Evolutionary conservation across 371 early-diverging fungal genomes (phyloP), one percentile per base, ranked within the genome.

Genomic region (Zychaea mexicana): DNA sequence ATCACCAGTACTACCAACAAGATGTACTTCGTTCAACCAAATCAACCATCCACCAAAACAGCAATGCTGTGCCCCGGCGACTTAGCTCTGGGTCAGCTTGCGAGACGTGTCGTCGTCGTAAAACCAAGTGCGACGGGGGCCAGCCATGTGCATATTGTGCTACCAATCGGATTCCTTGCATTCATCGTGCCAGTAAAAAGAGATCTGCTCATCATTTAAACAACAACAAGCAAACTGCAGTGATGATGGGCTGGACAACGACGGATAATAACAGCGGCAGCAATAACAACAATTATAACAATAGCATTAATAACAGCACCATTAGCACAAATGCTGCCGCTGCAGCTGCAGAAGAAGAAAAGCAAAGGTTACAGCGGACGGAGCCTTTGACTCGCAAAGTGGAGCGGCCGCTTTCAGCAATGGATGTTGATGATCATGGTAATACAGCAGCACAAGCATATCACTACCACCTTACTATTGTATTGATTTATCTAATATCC

Each of bases 121-220:
- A 79, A 42, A 79, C 79, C 7, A 79, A 76, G 60, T 79, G 79
- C 56, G 79, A 79, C 52, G 79, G 79, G 24, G 71, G 72, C 10
- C 67, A 71, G 42, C 79, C 79, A 19, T 79, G 79, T 66, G 68
- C 69, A 4, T 79, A 69, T 64, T 79, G 79, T 66, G 66, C 74
- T 9, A 53, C 69, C 28, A 74, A 76, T 65, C 66, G 70, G 2
- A 69, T 76, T 21, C 62, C 67, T 30, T 79, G 79, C 54, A 53
- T 72, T 19, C 76, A 76, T 62, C 67, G 73, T 12, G 57, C 71
- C 17, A 66, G 68, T 45, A 52, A 67, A 56, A 74, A 68, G 62
- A 52, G 60, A 42, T 57, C 68, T n/a, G 55, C 56, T 21, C 59
- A 53, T 38, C 59, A 65, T 49, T 32, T 53, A 24, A 46, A 17